A percentile compares a stretch with the other conserved stretches of the same genome.
Evolutionary conservation across 2,329 filamentous ascomycete genomes (phyloP).

Genomic region (Hypoxylon sp.): DNA sequence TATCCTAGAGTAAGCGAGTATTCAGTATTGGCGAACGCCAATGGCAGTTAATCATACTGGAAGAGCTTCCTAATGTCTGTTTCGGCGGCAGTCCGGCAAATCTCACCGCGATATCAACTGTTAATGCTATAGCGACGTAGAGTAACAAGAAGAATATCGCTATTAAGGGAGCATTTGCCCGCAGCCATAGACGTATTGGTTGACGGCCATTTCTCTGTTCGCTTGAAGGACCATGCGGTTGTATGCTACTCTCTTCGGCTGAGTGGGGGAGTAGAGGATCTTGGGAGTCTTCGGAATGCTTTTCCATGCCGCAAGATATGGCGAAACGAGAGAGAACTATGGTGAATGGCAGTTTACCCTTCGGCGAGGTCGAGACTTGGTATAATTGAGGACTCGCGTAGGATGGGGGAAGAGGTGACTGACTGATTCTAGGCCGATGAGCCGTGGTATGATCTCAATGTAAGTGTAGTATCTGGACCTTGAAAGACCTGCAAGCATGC

Average conservation of each 20-base stretch:
- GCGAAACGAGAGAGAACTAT: neutral
- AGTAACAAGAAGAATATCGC: conserved; percentile 21
- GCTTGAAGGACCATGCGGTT: neutral
- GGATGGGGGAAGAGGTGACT: neutral
- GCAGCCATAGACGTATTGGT: conserved; percentile 9
- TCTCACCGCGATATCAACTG: conserved; percentile 18
- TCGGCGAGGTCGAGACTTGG: neutral
- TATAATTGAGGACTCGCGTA: neutral
- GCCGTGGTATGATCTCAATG: conserved; percentile 12
- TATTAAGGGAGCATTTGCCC: conserved; percentile 9
- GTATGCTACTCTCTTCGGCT: conserved; percentile 2
- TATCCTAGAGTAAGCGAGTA: conserved; percentile 3
- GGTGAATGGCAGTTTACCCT: neutral
- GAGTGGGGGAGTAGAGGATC: conserved; percentile 26
- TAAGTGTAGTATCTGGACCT: conserved; percentile 15
- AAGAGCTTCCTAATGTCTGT: neutral
- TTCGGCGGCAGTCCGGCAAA: neutral
- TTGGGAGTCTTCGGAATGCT: conserved; percentile 23
- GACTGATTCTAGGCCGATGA: conserved; percentile 6
- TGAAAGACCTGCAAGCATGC: conserved; percentile 17
- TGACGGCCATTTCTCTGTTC: neutral
- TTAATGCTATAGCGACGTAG: conserved; percentile 25
- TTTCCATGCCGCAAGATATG: conserved; percentile 16
- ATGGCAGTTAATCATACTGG: neutral
- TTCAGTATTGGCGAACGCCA: neutral